These are phyloP conservation scores for Pleurotus sapidus DNA, from an alignment of 768 basidiomycete species.

Conservation along the genomic window DNA sequence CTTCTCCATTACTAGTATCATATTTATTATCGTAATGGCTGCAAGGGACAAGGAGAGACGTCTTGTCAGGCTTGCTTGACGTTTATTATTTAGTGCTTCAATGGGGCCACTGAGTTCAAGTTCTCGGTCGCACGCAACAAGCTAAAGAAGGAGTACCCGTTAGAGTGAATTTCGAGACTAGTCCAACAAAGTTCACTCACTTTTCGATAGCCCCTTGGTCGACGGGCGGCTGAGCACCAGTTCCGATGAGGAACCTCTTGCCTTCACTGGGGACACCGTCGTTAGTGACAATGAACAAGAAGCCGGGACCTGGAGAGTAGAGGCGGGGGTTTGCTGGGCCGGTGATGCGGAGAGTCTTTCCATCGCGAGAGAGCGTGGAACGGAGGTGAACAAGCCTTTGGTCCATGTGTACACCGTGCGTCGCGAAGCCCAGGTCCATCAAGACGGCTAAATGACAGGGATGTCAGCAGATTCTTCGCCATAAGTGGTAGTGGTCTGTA, in stretches of 20 bases:
- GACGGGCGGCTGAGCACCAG: constrained; percentile 33
- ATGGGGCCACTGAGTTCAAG: too few species aligned
- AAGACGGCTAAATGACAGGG: constrained; percentile 28
- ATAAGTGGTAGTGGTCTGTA: constrained; percentile 1
- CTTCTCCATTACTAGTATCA: too few species aligned
- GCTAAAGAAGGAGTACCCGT: too few species aligned
- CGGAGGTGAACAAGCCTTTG: constrained; percentile 33
- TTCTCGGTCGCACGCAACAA: too few species aligned
- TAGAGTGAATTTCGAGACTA: background rate
- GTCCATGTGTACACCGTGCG: constrained; percentile 39
- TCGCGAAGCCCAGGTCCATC: constrained; percentile 41
- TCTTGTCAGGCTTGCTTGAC: too few species aligned
- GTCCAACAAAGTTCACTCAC: background rate
- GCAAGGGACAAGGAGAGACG: too few species aligned
- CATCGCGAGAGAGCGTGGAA: constrained; percentile 26
- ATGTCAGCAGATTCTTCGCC: background rate
- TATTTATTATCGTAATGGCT: too few species aligned
- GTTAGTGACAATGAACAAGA: constrained; percentile 29
- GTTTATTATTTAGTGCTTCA: too few species aligned
- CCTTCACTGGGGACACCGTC: constrained; percentile 29
- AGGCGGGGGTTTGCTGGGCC: constrained; percentile 34
- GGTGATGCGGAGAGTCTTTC: constrained; percentile 27
- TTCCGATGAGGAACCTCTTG: constrained; percentile 32
- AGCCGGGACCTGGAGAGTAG: constrained; percentile 39
- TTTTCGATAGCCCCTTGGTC: constrained; percentile 8